A percentile compares a stretch with the other conserved stretches of the same genome.
phyloP scores from a whole-genome alignment of 805 yeast species.

The Wickerhamiella dianesei region DNA sequence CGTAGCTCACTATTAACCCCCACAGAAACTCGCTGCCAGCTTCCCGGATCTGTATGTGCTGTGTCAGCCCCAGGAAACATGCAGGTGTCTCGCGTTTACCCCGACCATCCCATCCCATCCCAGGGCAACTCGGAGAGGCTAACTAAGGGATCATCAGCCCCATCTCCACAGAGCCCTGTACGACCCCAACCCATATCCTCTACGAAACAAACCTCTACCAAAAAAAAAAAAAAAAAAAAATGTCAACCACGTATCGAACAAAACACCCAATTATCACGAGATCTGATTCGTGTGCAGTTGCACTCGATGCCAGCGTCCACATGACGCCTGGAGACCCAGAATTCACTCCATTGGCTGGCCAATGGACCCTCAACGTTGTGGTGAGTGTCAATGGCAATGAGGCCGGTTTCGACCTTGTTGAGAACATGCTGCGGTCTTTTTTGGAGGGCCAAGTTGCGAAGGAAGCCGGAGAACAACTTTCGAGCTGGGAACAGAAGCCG shows the following conservation, averaged over 20 bases:
- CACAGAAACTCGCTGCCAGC: no score
- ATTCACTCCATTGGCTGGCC: slow-evolving; percentile 11
- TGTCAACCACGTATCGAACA: background rate
- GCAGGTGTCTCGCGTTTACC: no score
- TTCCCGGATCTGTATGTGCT: no score
- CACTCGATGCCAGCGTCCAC: background rate
- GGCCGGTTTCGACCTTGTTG: slow-evolving; percentile 9
- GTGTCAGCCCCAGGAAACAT: no score
- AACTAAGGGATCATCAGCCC: no score
- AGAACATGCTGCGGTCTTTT: slow-evolving; percentile 12
- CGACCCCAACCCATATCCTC: no score
- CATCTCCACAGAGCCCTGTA: no score
- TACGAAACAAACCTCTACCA: no score
- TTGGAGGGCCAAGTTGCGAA: slow-evolving; percentile 1
- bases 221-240: no score
- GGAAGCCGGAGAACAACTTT: background rate
- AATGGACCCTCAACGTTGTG: slow-evolving; percentile 7
- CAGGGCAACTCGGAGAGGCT: no score
- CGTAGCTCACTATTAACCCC: no score
- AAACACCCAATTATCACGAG: slow-evolving; percentile 1
- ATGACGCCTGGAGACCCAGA: slow-evolving; percentile 6
- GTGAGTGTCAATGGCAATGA: slow-evolving; percentile 4
- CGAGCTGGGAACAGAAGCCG: slow-evolving; percentile 1
- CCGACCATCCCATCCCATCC: no score
- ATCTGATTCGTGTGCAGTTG: background rate